Conservation (phyloP, 768 basidiomycete species). For the Mycena filopes region DNA sequence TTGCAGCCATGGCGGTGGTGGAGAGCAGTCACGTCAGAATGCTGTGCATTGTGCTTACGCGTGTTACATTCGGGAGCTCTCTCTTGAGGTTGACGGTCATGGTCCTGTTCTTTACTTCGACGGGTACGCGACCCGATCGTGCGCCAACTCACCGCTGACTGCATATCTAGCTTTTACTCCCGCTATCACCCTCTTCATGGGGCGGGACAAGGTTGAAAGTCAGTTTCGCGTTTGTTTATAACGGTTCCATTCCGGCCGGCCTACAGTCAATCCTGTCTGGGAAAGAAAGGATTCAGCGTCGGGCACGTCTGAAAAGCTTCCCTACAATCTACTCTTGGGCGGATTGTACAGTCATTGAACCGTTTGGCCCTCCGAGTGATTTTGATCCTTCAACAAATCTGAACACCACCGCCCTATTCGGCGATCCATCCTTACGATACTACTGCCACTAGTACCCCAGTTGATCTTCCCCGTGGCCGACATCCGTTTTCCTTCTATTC, state of each 20-base stretch:
- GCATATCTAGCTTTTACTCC: constrained; percentile 47
- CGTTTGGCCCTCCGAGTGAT: too few species aligned
- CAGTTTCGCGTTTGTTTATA: constrained; percentile 40
- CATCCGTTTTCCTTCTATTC: background rate
- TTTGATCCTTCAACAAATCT: too few species aligned
- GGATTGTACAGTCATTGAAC: too few species aligned
- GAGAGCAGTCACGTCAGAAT: background rate
- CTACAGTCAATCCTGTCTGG: too few species aligned
- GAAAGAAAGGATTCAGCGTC: too few species aligned
- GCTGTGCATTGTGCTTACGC: background rate
- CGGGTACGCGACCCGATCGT: constrained; percentile 66
- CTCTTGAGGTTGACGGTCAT: constrained; percentile 38
- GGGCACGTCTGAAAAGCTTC: too few species aligned
- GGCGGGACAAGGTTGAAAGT: constrained; percentile 97
- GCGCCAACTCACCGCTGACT: constrained; percentile 43
- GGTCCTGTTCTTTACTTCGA: constrained; percentile 65
- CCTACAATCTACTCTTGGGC: too few species aligned
- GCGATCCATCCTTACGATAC: too few species aligned
- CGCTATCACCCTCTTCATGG: constrained; percentile 88
- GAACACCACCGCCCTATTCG: too few species aligned
- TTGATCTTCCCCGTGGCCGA: background rate
- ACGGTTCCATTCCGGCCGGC: too few species aligned
- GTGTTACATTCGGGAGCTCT: background rate
- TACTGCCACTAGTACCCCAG: background rate
- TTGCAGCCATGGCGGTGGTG: constrained; percentile 46